Evolutionary conservation across 2,329 filamentous ascomycete species (phyloP).

Genomic region (Elsinoe arachidis): DNA sequence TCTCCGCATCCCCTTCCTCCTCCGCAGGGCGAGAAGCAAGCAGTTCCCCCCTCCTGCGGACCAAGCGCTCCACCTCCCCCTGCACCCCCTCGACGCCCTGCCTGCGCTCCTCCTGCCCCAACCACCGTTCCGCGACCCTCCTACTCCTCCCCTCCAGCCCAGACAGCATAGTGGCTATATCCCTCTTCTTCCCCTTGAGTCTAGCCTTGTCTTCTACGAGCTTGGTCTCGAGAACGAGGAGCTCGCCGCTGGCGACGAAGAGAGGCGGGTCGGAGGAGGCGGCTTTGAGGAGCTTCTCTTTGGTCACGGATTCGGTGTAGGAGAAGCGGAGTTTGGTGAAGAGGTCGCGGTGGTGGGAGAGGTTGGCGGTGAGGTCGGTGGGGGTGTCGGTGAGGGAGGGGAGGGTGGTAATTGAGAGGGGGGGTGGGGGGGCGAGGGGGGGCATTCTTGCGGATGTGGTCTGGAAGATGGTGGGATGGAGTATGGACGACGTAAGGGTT

Average conservation of each 20-base stretch:
- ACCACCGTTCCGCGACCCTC: conserved; percentile 38
- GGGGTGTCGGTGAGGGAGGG: conserved; percentile 47
- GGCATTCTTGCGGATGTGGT: not conserved
- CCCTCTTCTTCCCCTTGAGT: conserved; percentile 70
- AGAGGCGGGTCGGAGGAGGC: conserved; percentile 86
- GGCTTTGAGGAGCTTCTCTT: conserved; percentile 91
- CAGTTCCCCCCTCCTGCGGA: conserved; percentile 41
- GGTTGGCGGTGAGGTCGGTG: conserved; percentile 69
- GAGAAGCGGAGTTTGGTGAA: conserved; percentile 95
- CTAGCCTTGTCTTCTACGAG: conserved; percentile 61
- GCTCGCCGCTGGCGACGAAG: conserved; percentile 75
- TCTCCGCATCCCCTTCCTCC: conserved; percentile 31
- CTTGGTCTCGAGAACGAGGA: conserved; percentile 65
- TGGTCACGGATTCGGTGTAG: conserved; percentile 96
- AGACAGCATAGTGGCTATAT: conserved; percentile 63
- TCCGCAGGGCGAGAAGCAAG: conserved; percentile 29
- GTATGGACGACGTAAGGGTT: not conserved
- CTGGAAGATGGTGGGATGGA: conserved; percentile 49
- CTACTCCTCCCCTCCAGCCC: conserved; percentile 60
- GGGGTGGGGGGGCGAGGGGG: conserved; percentile 29
- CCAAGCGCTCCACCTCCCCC: conserved; percentile 43
- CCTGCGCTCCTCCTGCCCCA: conserved; percentile 10
- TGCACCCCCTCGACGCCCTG: conserved; percentile 32
- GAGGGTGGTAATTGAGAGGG: conserved; percentile 23
- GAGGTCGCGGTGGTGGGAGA: conserved; percentile 85